These are phyloP conservation scores for Alternaria gansuensis DNA, from an alignment of 2,329 filamentous ascomycete species.

Conservation along the genomic window DNA sequence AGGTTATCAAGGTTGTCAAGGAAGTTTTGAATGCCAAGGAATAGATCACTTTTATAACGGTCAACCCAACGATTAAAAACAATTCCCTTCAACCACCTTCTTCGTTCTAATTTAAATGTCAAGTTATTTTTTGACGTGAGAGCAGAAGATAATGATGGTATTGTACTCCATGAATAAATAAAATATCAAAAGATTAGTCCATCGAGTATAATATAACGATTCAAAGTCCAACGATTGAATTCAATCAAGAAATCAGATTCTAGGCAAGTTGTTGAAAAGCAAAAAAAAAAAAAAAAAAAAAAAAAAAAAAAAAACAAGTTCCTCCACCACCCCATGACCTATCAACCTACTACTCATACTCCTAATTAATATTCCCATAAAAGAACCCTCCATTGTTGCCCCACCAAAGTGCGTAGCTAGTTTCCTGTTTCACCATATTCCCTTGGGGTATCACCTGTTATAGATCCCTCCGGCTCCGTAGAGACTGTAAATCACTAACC, in stretches of 20 bases:
- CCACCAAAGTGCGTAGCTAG: neutral
- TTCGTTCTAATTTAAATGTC: no score
- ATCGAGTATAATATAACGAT: no score
- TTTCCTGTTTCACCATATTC: neutral
- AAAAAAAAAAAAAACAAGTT: neutral
- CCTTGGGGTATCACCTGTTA: slow-evolving; percentile 3
- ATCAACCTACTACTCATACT: neutral
- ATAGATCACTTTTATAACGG: neutral
- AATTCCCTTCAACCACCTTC: no score
- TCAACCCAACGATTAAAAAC: no score
- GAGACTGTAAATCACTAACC: neutral
- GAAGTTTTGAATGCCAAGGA: slow-evolving; percentile 68
- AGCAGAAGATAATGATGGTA: no score
- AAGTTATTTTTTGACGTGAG: no score
- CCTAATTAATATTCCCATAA: neutral
- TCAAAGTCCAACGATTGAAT: neutral
- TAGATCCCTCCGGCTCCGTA: neutral
- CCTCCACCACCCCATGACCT: neutral
- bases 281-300: neutral
- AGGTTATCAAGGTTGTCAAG: slow-evolving; percentile 83
- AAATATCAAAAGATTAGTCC: no score
- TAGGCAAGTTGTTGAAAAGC: neutral
- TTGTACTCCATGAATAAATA: no score
- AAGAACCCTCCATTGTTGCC: neutral
- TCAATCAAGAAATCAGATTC: neutral